phyloP scores from a whole-genome alignment of 441 rosid species.

The Omphalea diandra region DNA sequence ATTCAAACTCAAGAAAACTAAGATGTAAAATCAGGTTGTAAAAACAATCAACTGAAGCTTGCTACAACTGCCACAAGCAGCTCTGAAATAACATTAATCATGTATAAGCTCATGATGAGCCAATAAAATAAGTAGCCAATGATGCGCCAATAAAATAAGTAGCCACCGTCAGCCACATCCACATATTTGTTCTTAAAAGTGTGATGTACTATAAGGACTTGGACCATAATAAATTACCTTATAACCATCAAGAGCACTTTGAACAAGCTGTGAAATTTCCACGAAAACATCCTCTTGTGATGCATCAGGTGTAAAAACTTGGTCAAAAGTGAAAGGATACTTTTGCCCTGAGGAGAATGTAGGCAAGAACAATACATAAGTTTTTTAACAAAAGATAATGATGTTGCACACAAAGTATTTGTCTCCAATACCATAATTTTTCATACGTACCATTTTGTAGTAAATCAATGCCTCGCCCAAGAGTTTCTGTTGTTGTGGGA shows the following conservation, averaged over 20 bases:
- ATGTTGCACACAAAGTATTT: background rate
- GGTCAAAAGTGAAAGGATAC: slow-evolving; percentile 84
- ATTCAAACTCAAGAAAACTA: background rate
- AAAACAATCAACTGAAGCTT: background rate
- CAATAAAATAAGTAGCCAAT: background rate
- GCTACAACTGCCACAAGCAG: background rate
- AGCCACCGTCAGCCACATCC: slow-evolving; percentile 1
- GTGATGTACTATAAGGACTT: background rate
- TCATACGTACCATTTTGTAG: slow-evolving; percentile 67
- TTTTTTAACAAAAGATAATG: slow-evolving; percentile 2
- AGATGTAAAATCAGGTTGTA: slow-evolving; percentile 2
- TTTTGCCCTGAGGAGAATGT: slow-evolving; percentile 54
- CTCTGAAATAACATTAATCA: background rate
- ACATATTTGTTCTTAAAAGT: background rate
- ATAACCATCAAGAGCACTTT: slow-evolving; percentile 96
- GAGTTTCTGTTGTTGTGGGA: slow-evolving; percentile 69
- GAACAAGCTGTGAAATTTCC: slow-evolving; percentile 94
- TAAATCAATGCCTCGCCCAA: slow-evolving; percentile 79
- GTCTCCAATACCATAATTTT: slow-evolving; percentile 7
- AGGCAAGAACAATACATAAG: slow-evolving; percentile 9
- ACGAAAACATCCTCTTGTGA: slow-evolving; percentile 85
- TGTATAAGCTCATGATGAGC: background rate
- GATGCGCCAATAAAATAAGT: background rate
- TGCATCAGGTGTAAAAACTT: slow-evolving; percentile 78
- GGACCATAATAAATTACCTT: slow-evolving; percentile 50